Percentiles rank a stretch among this genome's conserved stretches.
These are phyloP conservation scores for Fusarium multiceps DNA, from an alignment of 2,329 filamentous ascomycete genomes.

Conservation along the genomic window DNA sequence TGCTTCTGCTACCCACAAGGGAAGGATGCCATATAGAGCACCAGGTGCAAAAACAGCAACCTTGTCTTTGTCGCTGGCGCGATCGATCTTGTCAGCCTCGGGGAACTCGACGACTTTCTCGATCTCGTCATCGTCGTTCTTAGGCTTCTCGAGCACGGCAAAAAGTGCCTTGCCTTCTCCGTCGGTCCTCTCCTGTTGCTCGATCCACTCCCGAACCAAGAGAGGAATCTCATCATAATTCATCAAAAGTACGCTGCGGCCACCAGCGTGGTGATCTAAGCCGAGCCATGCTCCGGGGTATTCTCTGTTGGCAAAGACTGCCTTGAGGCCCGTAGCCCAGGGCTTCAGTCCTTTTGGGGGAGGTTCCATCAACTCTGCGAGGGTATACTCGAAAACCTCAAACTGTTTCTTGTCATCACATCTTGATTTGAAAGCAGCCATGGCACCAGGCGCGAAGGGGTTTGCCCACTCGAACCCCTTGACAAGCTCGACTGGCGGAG, in stretches of 20 bases:
- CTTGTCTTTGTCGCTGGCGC: slow-evolving; percentile 49
- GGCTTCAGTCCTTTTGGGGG: slow-evolving; percentile 54
- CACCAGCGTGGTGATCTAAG: slow-evolving; percentile 62
- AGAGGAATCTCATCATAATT: slow-evolving; percentile 57
- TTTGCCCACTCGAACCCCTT: slow-evolving; percentile 56
- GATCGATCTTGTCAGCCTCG: slow-evolving; percentile 43
- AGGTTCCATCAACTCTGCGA: slow-evolving; percentile 55
- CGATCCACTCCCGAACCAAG: slow-evolving; percentile 60
- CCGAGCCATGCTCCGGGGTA: slow-evolving; percentile 66
- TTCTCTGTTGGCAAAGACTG: slow-evolving; percentile 53
- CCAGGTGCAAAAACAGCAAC: slow-evolving; percentile 65
- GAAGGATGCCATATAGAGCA: slow-evolving; percentile 61
- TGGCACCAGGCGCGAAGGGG: slow-evolving; percentile 50
- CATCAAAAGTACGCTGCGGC: slow-evolving; percentile 61
- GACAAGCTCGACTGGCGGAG: slow-evolving; percentile 50
- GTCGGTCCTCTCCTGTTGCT: slow-evolving; percentile 53
- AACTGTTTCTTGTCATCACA: slow-evolving; percentile 54
- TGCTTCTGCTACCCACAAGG: slow-evolving; percentile 60
- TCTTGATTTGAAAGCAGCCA: slow-evolving; percentile 48
- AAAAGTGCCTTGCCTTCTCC: slow-evolving; percentile 54
- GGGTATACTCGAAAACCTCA: slow-evolving; percentile 55
- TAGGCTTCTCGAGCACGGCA: slow-evolving; percentile 55
- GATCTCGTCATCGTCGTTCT: slow-evolving; percentile 53
- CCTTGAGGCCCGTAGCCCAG: slow-evolving; percentile 55
- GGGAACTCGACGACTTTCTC: slow-evolving; percentile 51